These are phyloP conservation scores for Backusella mclennaniae DNA, from an alignment of 192 early-diverging fungal species.

Conservation along the genomic window DNA sequence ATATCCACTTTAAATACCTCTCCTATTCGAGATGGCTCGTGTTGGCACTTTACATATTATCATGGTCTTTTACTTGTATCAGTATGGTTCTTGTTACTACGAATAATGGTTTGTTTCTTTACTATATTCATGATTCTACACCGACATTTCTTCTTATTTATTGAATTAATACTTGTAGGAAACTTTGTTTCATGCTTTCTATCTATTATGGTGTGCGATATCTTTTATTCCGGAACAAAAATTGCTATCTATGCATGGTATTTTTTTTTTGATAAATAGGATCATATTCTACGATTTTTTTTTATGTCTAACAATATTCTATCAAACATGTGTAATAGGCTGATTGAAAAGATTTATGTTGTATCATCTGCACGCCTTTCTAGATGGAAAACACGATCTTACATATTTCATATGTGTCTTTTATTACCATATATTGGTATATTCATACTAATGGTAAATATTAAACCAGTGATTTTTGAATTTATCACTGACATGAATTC, in stretches of 20 bases:
- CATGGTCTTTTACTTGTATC: constrained; percentile 44
- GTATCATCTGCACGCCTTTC: constrained; percentile 18
- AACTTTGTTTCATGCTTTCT: constrained; percentile 39
- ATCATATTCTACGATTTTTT: neutral
- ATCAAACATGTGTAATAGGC: neutral
- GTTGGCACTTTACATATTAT: constrained; percentile 39
- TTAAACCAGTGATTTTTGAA: neutral
- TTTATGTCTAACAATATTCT: neutral
- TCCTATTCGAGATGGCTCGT: constrained; percentile 39
- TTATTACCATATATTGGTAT: constrained; percentile 32
- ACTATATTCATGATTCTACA: neutral
- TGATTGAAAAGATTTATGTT: constrained; percentile 37
- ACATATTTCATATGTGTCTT: constrained; percentile 28
- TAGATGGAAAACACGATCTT: constrained; percentile 24
- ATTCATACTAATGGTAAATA: constrained; percentile 32
- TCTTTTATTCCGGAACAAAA: constrained; percentile 46
- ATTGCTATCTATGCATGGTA: constrained; percentile 44
- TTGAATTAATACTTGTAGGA: neutral
- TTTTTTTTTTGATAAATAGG: neutral
- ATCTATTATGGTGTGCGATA: constrained; percentile 41
- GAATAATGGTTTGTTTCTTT: constrained; percentile 34
- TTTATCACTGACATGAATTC: neutral
- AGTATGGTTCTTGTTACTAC: constrained; percentile 41
- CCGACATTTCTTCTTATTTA: neutral
- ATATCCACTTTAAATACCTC: constrained; percentile 30